A percentile compares a stretch with the other conserved stretches of the same genome.
Evolutionary conservation across 192 early-diverging fungal genomes (phyloP).

Genomic region (Powellomyces hirtus): DNA sequence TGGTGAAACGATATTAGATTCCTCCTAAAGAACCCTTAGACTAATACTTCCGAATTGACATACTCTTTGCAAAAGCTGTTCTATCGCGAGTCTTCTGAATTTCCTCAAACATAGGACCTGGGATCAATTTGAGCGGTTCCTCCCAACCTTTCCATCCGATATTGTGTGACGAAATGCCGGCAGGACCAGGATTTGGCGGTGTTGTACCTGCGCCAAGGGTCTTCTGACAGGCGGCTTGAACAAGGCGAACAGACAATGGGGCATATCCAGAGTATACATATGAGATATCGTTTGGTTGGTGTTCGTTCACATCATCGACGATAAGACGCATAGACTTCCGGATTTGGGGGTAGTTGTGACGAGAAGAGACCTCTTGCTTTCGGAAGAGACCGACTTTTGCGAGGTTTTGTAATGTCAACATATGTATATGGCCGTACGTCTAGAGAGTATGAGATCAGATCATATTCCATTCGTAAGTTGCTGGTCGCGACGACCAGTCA

Average conservation of each 20-base stretch:
- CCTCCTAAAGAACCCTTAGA: background rate
- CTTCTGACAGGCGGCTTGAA: conserved; percentile 72
- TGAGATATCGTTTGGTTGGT: conserved; percentile 79
- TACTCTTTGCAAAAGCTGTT: conserved; percentile 9
- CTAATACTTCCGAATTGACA: background rate
- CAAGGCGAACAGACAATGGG: conserved; percentile 81
- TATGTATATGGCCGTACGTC: conserved; percentile 52
- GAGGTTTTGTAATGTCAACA: conserved; percentile 82
- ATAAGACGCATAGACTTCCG: conserved; percentile 73
- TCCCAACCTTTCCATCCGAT: conserved; percentile 87
- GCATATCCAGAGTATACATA: conserved; percentile 97
- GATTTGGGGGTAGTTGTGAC: conserved; percentile 55
- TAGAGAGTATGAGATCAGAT: conserved; percentile 27
- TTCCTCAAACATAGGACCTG: conserved; percentile 80
- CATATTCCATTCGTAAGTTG: background rate
- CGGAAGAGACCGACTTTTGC: conserved; percentile 63
- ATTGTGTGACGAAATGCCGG: background rate
- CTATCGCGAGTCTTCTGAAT: conserved; percentile 24
- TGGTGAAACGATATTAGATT: background rate
- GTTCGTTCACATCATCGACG: conserved; percentile 84
- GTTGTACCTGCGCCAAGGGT: background rate
- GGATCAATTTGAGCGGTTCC: conserved; percentile 74
- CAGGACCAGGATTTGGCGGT: background rate
- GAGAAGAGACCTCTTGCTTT: conserved; percentile 37
- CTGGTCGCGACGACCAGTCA: background rate